Conservation (phyloP, 306 rosid species). For the Pyrus bretschneideri region DNA sequence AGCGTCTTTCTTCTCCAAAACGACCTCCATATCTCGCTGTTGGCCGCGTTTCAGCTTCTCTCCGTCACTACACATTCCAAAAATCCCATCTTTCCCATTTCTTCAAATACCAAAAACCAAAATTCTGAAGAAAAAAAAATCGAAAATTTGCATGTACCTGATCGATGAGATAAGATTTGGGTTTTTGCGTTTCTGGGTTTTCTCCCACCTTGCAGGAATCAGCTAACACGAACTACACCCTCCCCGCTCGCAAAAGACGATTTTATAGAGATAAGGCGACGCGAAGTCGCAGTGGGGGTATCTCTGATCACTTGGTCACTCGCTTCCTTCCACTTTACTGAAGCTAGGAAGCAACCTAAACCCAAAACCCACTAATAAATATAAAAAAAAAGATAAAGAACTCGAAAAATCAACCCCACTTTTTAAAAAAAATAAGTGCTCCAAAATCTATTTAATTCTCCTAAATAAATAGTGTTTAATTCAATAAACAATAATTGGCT, state of each 20-base stretch:
- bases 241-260: neutral
- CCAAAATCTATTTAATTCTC: too few relatives aligned
- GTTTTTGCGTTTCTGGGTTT: neutral
- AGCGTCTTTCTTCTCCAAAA: conserved; percentile 43
- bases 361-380: neutral
- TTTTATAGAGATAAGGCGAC: neutral
- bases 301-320: neutral
- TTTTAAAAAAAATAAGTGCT: too few relatives aligned
- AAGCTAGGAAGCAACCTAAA: neutral
- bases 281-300: neutral
- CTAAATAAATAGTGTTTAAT: too few relatives aligned
- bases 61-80: neutral
- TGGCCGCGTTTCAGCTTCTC: conserved; percentile 13
- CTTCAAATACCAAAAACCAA: neutral
- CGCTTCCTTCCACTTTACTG: neutral
- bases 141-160: neutral
- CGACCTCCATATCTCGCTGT: conserved; percentile 37
- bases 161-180: neutral
- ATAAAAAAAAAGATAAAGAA: neutral
- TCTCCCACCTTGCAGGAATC: neutral
- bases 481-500: too few relatives aligned
- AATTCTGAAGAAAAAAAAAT: neutral
- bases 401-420: too few relatives aligned
- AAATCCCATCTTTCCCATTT: neutral
- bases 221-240: neutral